These are phyloP conservation scores for Puccinia hordei DNA, from an alignment of 1,284 basidiomycete genomes.

Conservation along the genomic window DNA sequence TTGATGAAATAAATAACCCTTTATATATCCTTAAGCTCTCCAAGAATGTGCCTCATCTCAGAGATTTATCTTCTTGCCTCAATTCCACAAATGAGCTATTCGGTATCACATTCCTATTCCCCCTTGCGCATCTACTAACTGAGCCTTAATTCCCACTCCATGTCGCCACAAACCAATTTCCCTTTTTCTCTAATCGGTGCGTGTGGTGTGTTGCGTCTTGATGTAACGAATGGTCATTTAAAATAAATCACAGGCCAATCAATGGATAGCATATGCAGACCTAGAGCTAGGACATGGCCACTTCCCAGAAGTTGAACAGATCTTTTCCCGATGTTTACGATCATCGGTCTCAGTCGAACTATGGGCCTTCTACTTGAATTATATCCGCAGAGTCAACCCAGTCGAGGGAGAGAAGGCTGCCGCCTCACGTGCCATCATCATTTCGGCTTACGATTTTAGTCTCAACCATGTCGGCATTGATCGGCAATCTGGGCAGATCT, in stretches of 20 bases:
- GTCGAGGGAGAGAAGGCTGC: conserved; percentile 61
- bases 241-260: conserved; percentile 56
- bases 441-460: conserved; percentile 90
- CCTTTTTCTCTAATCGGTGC: neutral
- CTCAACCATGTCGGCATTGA: conserved; percentile 82
- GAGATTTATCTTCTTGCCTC: neutral
- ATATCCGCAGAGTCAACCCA: conserved; percentile 69
- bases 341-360: conserved; percentile 80
- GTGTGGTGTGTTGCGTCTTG: neutral
- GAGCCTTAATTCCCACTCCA: conserved; percentile 6
- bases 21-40: conserved; percentile 61
- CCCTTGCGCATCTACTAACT: conserved; percentile 26
- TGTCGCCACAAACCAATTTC: neutral
- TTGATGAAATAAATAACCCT: conserved; percentile 47
- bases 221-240: conserved; percentile 4
- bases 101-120: conserved; percentile 3
- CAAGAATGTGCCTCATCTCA: conserved; percentile 55
- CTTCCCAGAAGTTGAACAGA: conserved; percentile 71
- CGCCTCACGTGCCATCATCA: conserved; percentile 71
- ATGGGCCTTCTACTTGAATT: conserved; percentile 81
- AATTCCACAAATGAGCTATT: neutral
- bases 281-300: conserved; percentile 70
- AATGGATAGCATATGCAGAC: conserved; percentile 71
- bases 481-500: conserved; percentile 65
- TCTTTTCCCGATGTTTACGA: conserved; percentile 79